Evolutionary conservation across 2,329 filamentous ascomycete genomes (phyloP).

Genomic region (Pseudogymnoascus verrucosus): DNA sequence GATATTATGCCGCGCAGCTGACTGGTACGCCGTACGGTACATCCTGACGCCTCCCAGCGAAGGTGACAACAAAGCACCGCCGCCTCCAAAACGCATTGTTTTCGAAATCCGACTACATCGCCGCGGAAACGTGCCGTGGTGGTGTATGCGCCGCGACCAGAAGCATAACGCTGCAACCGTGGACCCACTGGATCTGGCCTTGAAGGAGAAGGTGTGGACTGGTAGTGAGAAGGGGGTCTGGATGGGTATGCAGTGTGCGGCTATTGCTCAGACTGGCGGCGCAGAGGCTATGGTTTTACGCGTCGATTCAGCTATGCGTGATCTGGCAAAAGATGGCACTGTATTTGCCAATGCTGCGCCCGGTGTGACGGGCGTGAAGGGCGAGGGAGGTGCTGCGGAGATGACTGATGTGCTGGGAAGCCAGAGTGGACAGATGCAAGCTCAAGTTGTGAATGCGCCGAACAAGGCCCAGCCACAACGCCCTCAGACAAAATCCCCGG

Average conservation of each 20-base stretch:
- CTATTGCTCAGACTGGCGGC: slow-evolving; percentile 35
- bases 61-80: slow-evolving; percentile 14
- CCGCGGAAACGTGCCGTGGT: slow-evolving; percentile 37
- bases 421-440: neutral
- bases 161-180: slow-evolving; percentile 23
- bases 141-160: slow-evolving; percentile 23
- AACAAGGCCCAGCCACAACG: neutral
- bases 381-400: neutral
- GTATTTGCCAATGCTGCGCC: neutral
- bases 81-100: slow-evolving; percentile 32
- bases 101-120: slow-evolving; percentile 45
- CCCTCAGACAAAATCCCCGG: neutral
- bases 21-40: slow-evolving; percentile 52
- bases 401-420: neutral
- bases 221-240: slow-evolving; percentile 35
- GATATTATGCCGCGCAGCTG: slow-evolving; percentile 45
- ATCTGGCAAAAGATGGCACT: neutral
- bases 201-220: slow-evolving; percentile 39
- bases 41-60: slow-evolving; percentile 31
- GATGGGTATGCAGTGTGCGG: slow-evolving; percentile 40
- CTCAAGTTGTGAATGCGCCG: neutral
- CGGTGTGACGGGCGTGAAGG: neutral
- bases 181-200: slow-evolving; percentile 24
- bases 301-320: slow-evolving; percentile 38
- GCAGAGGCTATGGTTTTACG: slow-evolving; percentile 39